Conservation (phyloP, 2,329 filamentous ascomycete genomes). For the Dothiorella sarmentorum region DNA sequence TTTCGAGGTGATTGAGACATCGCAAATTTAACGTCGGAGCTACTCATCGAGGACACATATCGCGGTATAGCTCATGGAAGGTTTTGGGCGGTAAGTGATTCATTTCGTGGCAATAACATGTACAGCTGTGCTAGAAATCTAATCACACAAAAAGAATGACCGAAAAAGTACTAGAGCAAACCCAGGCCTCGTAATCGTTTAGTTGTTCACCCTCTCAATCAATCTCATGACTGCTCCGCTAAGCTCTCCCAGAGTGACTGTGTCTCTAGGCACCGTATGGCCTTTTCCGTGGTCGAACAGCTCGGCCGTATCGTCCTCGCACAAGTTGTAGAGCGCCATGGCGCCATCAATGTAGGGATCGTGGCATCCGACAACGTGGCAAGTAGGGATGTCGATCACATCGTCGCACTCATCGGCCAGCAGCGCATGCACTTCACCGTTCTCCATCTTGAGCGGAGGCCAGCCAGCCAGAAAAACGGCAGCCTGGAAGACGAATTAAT, state of each 20-base stretch:
- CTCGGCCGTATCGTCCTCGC: slow-evolving; percentile 56
- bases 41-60: background rate
- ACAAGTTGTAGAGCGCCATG: slow-evolving; percentile 60
- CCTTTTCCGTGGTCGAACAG: slow-evolving; percentile 66
- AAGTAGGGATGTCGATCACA: slow-evolving; percentile 40
- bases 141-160: background rate
- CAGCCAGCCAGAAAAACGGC: slow-evolving; percentile 50
- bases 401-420: slow-evolving; percentile 42
- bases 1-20: background rate
- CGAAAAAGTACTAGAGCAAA: background rate
- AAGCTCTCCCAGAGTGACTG: slow-evolving; percentile 31
- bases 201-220: slow-evolving; percentile 21
- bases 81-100: background rate
- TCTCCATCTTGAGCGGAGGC: slow-evolving; percentile 37
- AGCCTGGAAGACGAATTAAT: slow-evolving; percentile 36
- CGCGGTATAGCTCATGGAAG: background rate
- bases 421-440: slow-evolving; percentile 28
- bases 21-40: background rate
- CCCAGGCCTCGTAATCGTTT: background rate
- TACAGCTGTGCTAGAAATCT: background rate
- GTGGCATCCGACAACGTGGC: slow-evolving; percentile 38
- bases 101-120: background rate
- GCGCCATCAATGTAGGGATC: slow-evolving; percentile 62
- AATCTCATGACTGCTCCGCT: slow-evolving; percentile 29
- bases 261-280: slow-evolving; percentile 53